These are phyloP conservation scores for Termitomyces sp. DNA, from an alignment of 768 basidiomycete species.

Conservation along the genomic window DNA sequence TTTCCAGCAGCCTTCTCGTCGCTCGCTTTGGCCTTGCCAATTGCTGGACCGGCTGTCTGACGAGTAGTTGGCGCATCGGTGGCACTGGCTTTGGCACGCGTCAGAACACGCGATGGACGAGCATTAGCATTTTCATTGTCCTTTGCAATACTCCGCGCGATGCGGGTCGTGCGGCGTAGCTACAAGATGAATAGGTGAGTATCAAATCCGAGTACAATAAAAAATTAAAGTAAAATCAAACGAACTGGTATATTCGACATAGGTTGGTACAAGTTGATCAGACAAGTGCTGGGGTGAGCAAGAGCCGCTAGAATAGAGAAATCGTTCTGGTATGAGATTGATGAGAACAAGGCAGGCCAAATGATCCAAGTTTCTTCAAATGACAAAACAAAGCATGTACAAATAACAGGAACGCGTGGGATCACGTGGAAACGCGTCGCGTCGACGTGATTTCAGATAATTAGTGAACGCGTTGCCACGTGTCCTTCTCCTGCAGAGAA, in stretches of 20 bases:
- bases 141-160: constrained; percentile 48
- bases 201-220: neutral
- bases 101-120: constrained; percentile 46
- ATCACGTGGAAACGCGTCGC: constrained; percentile 14
- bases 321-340: neutral
- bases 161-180: constrained; percentile 65
- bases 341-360: constrained; percentile 6
- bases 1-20: constrained; percentile 50
- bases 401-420: constrained; percentile 13
- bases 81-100: constrained; percentile 51
- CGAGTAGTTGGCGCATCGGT: constrained; percentile 29
- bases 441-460: constrained; percentile 15
- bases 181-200: constrained; percentile 21
- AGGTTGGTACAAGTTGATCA: neutral
- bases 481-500: neutral
- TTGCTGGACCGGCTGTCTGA: constrained; percentile 33
- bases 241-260: constrained; percentile 34
- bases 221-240: constrained; percentile 1
- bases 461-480: neutral
- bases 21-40: constrained; percentile 34
- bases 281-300: neutral
- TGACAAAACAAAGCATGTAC: constrained; percentile 11
- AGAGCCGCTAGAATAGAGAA: neutral
- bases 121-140: constrained; percentile 72
- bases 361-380: neutral